Percentiles rank a stretch among this genome's conserved stretches.
Conservation (phyloP, 1,284 basidiomycete species). For the Paramarasmius palmivorus region DNA sequence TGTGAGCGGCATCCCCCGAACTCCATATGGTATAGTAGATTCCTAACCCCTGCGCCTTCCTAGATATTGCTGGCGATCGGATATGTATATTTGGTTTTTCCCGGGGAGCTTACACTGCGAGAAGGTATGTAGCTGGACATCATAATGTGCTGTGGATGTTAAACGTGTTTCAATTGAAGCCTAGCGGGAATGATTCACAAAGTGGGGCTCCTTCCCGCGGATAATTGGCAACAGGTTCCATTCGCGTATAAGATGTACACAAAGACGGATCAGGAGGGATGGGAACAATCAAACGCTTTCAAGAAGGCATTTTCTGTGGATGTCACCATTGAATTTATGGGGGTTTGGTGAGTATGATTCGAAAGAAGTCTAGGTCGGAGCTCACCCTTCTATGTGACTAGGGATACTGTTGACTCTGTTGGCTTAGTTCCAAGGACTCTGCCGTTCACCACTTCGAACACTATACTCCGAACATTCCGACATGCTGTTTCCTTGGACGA, state of each 20-base stretch:
- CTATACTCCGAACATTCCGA: constrained; percentile 49
- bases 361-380: too few species aligned
- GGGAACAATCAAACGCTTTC: constrained; percentile 57
- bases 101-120: constrained; percentile 65
- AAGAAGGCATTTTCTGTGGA: constrained; percentile 65
- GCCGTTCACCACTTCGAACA: constrained; percentile 50
- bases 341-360: constrained; percentile 63
- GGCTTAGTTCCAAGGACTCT: constrained; percentile 50
- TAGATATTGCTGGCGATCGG: constrained; percentile 46
- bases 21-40: not conserved
- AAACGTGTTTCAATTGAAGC: constrained; percentile 26
- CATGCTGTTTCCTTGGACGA: constrained; percentile 56
- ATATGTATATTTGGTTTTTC: constrained; percentile 65
- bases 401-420: constrained; percentile 54
- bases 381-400: too few species aligned
- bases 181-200: constrained; percentile 59
- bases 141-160: not conserved
- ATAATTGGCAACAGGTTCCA: constrained; percentile 61
- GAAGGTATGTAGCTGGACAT: constrained; percentile 23
- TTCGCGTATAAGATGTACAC: constrained; percentile 75
- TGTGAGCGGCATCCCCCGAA: constrained; percentile 32
- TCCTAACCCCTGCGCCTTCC: not conserved
- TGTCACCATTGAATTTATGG: constrained; percentile 59
- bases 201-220: constrained; percentile 47
- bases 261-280: constrained; percentile 47